These are phyloP conservation scores for Albifimbria verrucaria DNA, from an alignment of 2,329 filamentous ascomycete genomes.

Conservation along the genomic window DNA sequence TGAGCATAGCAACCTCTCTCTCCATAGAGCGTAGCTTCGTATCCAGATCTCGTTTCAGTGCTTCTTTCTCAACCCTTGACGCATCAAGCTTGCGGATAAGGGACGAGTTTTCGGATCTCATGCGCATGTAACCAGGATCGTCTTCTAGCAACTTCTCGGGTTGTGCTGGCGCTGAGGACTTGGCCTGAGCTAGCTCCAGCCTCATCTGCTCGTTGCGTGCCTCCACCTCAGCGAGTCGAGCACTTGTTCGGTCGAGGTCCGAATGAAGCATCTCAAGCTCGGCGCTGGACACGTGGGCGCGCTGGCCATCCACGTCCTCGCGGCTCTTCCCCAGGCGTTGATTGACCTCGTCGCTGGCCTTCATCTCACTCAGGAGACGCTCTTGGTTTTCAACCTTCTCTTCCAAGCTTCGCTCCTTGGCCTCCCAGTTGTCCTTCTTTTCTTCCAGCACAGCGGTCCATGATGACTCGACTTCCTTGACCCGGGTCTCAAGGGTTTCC, in stretches of 20 bases:
- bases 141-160: conserved; percentile 69
- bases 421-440: conserved; percentile 94
- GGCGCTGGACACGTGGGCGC: conserved; percentile 72
- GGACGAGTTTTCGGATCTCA: conserved; percentile 91
- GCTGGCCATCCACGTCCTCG: conserved; percentile 54
- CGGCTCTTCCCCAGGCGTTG: conserved; percentile 78
- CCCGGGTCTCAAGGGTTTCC: conserved; percentile 69
- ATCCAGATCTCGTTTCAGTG: conserved; percentile 73
- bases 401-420: conserved; percentile 85
- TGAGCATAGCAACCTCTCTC: conserved; percentile 69
- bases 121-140: conserved; percentile 81
- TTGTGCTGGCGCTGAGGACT: conserved; percentile 63
- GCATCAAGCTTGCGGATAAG: conserved; percentile 85
- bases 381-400: conserved; percentile 96
- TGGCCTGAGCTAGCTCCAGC: conserved; percentile 84
- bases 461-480: conserved; percentile 85
- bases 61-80: conserved; percentile 77
- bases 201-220: conserved; percentile 91
- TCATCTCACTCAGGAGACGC: conserved; percentile 85
- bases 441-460: conserved; percentile 90
- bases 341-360: conserved; percentile 95
- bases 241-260: conserved; percentile 85
- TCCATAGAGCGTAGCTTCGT: conserved; percentile 74
- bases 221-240: conserved; percentile 85
- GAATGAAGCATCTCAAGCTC: conserved; percentile 92